Conservation (phyloP, 768 basidiomycete species). For the Rhodosporidiobolus odoratus region DNA sequence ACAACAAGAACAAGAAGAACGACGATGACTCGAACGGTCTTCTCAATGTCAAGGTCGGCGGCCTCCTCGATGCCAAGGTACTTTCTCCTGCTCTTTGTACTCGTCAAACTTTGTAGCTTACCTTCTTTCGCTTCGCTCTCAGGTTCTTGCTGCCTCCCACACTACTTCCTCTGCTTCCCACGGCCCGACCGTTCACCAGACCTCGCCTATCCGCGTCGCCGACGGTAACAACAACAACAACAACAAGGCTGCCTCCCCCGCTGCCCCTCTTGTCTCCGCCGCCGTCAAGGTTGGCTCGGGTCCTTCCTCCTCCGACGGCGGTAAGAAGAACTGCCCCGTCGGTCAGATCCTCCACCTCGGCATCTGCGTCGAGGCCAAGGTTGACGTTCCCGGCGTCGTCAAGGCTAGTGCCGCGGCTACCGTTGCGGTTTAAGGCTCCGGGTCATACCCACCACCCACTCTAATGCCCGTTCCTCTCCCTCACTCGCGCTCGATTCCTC, state of each 20-base stretch:
- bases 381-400: conserved; percentile 3
- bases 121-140: not conserved
- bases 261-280: conserved; percentile 2
- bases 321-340: conserved; percentile 4
- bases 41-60: conserved; percentile 8
- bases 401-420: conserved; percentile 4
- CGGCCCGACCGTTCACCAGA: not conserved
- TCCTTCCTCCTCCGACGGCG: not conserved
- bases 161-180: not conserved
- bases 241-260: too few relatives aligned
- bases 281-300: not conserved
- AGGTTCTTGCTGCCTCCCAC: not conserved
- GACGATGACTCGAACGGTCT: too few relatives aligned
- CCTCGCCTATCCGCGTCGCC: conserved; percentile 6
- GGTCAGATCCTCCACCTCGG: conserved; percentile 16
- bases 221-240: not conserved
- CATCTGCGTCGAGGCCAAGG: conserved; percentile 13
- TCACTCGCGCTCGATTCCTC: too few relatives aligned
- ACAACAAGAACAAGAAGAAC: not conserved
- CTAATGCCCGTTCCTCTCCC: too few relatives aligned
- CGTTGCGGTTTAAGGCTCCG: conserved; percentile 5
- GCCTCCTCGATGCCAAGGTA: conserved; percentile 15
- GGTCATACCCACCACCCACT: too few relatives aligned
- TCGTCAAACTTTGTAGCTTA: too few relatives aligned
- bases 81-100: not conserved